These are phyloP conservation scores for Russula sp. DNA, from an alignment of 768 basidiomycete genomes.

Conservation along the genomic window DNA sequence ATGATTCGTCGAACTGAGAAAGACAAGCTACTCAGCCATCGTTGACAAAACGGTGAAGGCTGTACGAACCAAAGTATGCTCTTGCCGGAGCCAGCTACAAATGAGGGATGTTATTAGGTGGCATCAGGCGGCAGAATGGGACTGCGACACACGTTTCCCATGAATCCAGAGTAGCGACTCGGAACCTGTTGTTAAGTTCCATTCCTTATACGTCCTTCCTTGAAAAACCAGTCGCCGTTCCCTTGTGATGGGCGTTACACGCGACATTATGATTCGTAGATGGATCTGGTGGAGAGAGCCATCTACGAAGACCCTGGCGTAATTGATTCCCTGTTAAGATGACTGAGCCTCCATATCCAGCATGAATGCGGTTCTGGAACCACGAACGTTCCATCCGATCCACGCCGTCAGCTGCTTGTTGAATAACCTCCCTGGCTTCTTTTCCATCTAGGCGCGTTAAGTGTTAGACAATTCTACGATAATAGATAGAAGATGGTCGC, in stretches of 20 bases:
- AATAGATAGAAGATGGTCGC: too few species aligned
- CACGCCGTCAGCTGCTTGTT: too few species aligned
- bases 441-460: too few species aligned
- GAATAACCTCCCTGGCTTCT: too few species aligned
- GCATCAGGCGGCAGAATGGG: background rate
- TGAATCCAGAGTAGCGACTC: constrained; percentile 7
- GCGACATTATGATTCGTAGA: background rate
- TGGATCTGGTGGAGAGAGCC: constrained; percentile 18
- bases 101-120: too few species aligned
- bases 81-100: constrained; percentile 17
- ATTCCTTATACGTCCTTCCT: background rate
- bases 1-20: constrained; percentile 13
- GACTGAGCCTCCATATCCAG: background rate
- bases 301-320: background rate
- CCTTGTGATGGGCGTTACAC: background rate
- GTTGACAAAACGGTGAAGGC: too few species aligned
- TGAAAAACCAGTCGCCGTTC: constrained; percentile 10
- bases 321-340: background rate
- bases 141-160: constrained; percentile 5
- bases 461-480: too few species aligned
- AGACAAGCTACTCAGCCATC: background rate
- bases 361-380: too few species aligned
- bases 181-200: background rate
- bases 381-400: background rate
- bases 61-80: constrained; percentile 11